A percentile compares a stretch with the other conserved stretches of the same genome.
phyloP scores from a whole-genome alignment of 202 grass and related monocot genomes.

The Panicum hallii region DNA sequence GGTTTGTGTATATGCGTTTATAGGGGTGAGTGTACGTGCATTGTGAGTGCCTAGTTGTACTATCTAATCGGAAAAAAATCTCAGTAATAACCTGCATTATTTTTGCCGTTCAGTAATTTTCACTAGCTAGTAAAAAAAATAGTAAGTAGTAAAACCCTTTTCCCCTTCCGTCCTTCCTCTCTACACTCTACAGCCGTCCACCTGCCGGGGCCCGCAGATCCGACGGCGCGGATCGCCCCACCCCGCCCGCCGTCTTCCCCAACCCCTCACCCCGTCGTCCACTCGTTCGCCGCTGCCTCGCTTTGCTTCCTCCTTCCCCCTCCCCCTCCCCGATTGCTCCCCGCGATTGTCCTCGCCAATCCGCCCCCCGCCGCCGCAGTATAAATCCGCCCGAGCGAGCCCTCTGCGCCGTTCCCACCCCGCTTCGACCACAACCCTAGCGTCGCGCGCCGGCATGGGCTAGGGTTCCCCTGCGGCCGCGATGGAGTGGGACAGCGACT shows the following conservation, averaged over 20 bases:
- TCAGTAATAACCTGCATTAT: too few relatives aligned
- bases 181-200: background rate
- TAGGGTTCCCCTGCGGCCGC: conserved; percentile 34
- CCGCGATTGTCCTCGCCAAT: background rate
- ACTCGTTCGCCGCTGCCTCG: conserved; percentile 17
- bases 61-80: too few relatives aligned
- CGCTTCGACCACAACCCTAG: background rate
- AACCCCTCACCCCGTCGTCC: background rate
- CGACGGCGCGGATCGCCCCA: conserved; percentile 6
- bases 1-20: too few relatives aligned
- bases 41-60: too few relatives aligned
- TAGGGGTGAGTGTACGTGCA: too few relatives aligned
- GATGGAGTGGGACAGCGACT: conserved; percentile 99
- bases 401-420: background rate
- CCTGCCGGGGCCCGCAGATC: background rate
- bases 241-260: background rate
- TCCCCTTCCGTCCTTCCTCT: background rate
- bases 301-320: background rate
- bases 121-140: too few relatives aligned
- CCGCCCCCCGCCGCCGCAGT: background rate
- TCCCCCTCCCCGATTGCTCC: background rate
- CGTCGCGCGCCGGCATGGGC: conserved; percentile 33
- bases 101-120: too few relatives aligned
- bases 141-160: too few relatives aligned
- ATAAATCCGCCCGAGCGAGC: background rate